Conservation (phyloP, 257 asterid genomes). For the Anisodus acutangulus region DNA sequence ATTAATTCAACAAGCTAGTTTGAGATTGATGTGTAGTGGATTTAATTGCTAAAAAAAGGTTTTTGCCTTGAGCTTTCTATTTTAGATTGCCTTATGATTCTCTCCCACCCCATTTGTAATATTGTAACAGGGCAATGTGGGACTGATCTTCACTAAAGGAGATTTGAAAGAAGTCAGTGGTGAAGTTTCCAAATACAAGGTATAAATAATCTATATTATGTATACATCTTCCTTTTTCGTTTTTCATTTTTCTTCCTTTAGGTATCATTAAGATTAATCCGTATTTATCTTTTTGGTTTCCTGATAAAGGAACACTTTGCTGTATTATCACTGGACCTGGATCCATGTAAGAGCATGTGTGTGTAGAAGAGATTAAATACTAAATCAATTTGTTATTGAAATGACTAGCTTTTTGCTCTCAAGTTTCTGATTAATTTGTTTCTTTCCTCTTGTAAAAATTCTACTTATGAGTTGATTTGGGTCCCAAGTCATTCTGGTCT, state of each 20-base stretch:
- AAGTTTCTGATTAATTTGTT: not conserved
- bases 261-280: not conserved
- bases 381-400: not conserved
- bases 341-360: not conserved
- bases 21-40: not conserved
- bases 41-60: not conserved
- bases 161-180: constrained; percentile 50
- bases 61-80: not conserved
- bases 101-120: not conserved
- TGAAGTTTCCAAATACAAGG: constrained; percentile 47
- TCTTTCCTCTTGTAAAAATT: not conserved
- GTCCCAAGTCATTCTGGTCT: not conserved
- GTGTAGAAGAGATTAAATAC: not conserved
- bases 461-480: not conserved
- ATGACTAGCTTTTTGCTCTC: not conserved
- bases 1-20: not conserved
- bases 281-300: not conserved
- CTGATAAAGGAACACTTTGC: not conserved
- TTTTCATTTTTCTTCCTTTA: not conserved
- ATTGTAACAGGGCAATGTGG: constrained; percentile 45
- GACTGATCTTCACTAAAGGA: constrained; percentile 48
- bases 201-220: constrained; percentile 1
- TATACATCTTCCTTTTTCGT: not conserved
- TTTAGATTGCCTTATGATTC: too few relatives aligned
- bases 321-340: not conserved